Evolutionary conservation across 2,329 filamentous ascomycete genomes (phyloP).

Genomic region (Hymenoscyphus repandus): DNA sequence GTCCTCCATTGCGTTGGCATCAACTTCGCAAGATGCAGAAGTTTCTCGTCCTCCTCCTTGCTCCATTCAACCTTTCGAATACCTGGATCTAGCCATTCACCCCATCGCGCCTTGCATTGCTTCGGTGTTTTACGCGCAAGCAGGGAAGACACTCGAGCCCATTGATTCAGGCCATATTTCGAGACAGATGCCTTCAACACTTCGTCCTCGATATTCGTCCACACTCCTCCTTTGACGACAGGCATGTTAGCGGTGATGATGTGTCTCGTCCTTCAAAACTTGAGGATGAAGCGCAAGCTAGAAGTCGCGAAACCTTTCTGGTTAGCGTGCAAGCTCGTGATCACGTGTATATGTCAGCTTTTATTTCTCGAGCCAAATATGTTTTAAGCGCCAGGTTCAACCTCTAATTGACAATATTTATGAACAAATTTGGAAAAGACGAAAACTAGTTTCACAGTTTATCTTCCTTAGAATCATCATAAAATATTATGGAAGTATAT

Average conservation of each 20-base stretch:
- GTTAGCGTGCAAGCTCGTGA: not conserved
- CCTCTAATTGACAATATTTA: too few species aligned
- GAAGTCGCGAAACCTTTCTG: slow-evolving; percentile 3
- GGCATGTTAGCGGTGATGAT: slow-evolving; percentile 47
- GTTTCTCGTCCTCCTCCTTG: slow-evolving; percentile 96
- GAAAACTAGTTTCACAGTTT: too few species aligned
- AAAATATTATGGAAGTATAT: too few species aligned
- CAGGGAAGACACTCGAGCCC: slow-evolving; percentile 95
- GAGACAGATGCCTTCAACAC: slow-evolving; percentile 86
- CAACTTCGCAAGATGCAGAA: slow-evolving; percentile 92
- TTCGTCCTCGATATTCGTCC: slow-evolving; percentile 83
- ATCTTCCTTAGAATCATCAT: too few species aligned
- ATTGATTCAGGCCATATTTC: slow-evolving; percentile 94
- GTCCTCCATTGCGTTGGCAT: slow-evolving; percentile 99
- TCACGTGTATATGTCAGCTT: too few species aligned
- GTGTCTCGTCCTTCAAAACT: not conserved
- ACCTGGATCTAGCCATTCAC: slow-evolving; percentile 95
- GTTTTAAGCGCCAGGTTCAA: too few species aligned
- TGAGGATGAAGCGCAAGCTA: not conserved
- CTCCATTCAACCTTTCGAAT: slow-evolving; percentile 99
- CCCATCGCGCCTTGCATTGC: slow-evolving; percentile 98
- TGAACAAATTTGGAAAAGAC: too few species aligned
- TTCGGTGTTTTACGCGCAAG: slow-evolving; percentile 96
- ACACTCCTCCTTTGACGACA: slow-evolving; percentile 69
- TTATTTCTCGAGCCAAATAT: too few species aligned